Conservation (phyloP, 1,139 yeast species). For the Debaryomyces subglobosus region DNA sequence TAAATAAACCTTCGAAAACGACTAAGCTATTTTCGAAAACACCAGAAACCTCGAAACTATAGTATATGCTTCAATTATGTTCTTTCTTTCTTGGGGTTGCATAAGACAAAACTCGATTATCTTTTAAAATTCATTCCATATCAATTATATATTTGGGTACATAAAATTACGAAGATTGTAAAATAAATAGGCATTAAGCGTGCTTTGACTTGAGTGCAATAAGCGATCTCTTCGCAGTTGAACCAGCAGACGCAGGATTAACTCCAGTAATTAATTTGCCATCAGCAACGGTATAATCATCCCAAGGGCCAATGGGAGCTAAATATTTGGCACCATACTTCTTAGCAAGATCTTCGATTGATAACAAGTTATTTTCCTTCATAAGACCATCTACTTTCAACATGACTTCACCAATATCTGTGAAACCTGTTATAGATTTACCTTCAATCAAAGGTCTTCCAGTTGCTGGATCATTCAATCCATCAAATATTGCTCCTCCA, state of each 20-base stretch:
- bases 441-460: conserved; percentile 53
- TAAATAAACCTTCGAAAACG: not conserved
- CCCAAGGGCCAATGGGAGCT: conserved; percentile 56
- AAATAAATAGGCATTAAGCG: not conserved
- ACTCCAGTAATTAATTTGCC: conserved; percentile 62
- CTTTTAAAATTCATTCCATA: not conserved
- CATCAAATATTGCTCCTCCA: conserved; percentile 59
- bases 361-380: conserved; percentile 32
- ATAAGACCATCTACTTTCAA: conserved; percentile 40
- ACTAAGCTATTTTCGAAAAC: not conserved
- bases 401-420: conserved; percentile 55
- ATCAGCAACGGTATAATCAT: conserved; percentile 50
- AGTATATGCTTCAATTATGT: not conserved
- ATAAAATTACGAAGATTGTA: not conserved
- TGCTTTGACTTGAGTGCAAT: not conserved
- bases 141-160: not conserved
- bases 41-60: not conserved
- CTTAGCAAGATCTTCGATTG: conserved; percentile 38
- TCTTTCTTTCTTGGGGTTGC: not conserved
- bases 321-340: conserved; percentile 47
- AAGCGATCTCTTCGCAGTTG: conserved; percentile 38
- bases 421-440: conserved; percentile 61
- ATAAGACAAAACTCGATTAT: not conserved
- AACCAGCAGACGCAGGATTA: conserved; percentile 61
- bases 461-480: conserved; percentile 40